Evolutionary conservation across 352 stramenopile genomes (phyloP).

Genomic region (Phytophthora niederhauseri): DNA sequence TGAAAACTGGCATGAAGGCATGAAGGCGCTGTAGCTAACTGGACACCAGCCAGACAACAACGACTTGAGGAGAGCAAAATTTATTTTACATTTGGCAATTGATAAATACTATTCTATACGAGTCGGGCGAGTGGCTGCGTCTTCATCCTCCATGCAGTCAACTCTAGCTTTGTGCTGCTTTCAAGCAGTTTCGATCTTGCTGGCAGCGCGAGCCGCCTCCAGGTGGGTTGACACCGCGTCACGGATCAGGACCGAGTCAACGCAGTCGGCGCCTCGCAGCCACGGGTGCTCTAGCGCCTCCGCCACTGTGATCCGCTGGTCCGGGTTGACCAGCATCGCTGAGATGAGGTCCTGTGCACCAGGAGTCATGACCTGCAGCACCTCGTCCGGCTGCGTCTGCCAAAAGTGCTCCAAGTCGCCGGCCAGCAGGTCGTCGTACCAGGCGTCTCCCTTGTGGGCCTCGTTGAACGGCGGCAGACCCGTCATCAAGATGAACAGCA

Average conservation of each 20-base stretch:
- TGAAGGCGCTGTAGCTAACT: constrained; percentile 4
- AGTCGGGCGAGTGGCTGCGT: neutral
- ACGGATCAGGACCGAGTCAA: constrained; percentile 42
- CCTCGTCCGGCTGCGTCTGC: constrained; percentile 49
- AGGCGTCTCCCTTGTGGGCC: constrained; percentile 71
- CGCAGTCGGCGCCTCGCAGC: constrained; percentile 48
- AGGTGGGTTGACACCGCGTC: constrained; percentile 49
- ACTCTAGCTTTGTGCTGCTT: constrained; percentile 1
- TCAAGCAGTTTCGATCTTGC: constrained; percentile 18
- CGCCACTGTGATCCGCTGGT: constrained; percentile 60
- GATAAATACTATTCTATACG: constrained; percentile 31
- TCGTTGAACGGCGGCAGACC: constrained; percentile 89
- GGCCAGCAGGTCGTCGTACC: constrained; percentile 68
- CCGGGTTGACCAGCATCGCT: constrained; percentile 64
- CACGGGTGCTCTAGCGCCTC: constrained; percentile 69
- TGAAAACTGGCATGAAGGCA: neutral
- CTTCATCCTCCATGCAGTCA: neutral
- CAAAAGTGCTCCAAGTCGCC: constrained; percentile 65
- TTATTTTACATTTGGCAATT: constrained; percentile 30
- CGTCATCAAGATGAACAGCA: constrained; percentile 93
- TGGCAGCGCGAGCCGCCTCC: constrained; percentile 31
- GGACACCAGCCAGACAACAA: constrained; percentile 1
- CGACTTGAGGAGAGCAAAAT: neutral
- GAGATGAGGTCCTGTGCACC: constrained; percentile 79
- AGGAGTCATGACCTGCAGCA: constrained; percentile 38